Conservation (phyloP, 2,329 filamentous ascomycete genomes). For the Colletotrichum sp. region DNA sequence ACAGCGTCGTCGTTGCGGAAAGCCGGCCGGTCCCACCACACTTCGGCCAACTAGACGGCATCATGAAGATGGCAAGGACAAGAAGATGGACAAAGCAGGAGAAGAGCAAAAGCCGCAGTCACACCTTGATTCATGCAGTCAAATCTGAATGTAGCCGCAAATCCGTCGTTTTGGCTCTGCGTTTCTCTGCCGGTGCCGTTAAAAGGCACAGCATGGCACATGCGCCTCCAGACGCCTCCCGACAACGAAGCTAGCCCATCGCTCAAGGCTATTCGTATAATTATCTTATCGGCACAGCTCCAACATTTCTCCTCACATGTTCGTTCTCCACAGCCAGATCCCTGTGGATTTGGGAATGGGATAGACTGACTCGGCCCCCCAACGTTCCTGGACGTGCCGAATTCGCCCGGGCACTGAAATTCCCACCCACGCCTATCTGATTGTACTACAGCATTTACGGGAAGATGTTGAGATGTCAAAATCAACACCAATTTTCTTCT, state of each 20-base stretch:
- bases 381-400: background rate
- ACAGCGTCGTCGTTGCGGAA: background rate
- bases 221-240: background rate
- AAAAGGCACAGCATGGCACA: background rate
- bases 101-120: background rate
- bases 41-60: background rate
- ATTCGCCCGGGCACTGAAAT: background rate
- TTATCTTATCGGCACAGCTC: background rate
- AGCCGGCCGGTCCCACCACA: background rate
- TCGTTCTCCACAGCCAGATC: background rate
- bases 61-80: background rate
- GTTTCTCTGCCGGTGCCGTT: background rate
- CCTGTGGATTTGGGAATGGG: background rate
- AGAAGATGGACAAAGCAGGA: background rate
- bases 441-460: background rate
- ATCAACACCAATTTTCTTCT: background rate
- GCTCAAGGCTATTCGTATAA: background rate
- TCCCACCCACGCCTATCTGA: background rate
- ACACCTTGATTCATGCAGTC: background rate
- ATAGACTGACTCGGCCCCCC: slow-evolving; percentile 1
- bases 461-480: background rate
- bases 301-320: background rate
- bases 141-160: background rate
- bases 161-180: background rate
- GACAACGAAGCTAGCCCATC: background rate